Evolutionary conservation across 345 rosid genomes (phyloP).

Genomic region (Gossypium herbaceum): DNA sequence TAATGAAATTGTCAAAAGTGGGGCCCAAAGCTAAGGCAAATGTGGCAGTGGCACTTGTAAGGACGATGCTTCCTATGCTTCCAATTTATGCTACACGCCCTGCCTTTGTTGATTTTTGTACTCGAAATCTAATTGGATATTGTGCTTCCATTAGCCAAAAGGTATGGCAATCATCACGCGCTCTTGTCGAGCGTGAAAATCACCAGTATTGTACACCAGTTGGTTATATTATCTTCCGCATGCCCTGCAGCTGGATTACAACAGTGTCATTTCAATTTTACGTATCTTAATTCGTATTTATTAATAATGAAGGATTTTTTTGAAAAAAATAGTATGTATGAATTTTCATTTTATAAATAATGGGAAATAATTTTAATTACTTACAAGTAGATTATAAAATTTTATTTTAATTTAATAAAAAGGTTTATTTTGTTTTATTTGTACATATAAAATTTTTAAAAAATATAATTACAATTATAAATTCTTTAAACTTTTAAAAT

Average conservation of each 20-base stretch:
- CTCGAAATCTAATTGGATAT: constrained; percentile 28
- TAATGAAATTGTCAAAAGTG: constrained; percentile 46
- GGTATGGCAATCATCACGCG: background rate
- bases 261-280: background rate
- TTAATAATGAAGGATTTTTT: too few relatives aligned
- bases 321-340: too few relatives aligned
- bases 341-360: too few relatives aligned
- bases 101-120: background rate
- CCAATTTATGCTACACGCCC: constrained; percentile 17
- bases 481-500: too few relatives aligned
- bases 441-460: too few relatives aligned
- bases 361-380: too few relatives aligned
- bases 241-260: constrained; percentile 4
- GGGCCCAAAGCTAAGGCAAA: constrained; percentile 21
- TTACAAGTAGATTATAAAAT: too few relatives aligned
- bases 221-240: background rate
- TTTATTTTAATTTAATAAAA: too few relatives aligned
- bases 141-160: background rate
- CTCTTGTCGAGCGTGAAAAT: background rate
- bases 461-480: too few relatives aligned
- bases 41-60: constrained; percentile 14
- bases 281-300: too few relatives aligned
- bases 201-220: background rate
- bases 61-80: constrained; percentile 15
- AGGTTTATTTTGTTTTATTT: too few relatives aligned